Evolutionary conservation across 495 filamentous ascomycete species (phyloP), one percentile per base, ranked within the genome.

Genomic region (Podospora pseudoanserina): DNA sequence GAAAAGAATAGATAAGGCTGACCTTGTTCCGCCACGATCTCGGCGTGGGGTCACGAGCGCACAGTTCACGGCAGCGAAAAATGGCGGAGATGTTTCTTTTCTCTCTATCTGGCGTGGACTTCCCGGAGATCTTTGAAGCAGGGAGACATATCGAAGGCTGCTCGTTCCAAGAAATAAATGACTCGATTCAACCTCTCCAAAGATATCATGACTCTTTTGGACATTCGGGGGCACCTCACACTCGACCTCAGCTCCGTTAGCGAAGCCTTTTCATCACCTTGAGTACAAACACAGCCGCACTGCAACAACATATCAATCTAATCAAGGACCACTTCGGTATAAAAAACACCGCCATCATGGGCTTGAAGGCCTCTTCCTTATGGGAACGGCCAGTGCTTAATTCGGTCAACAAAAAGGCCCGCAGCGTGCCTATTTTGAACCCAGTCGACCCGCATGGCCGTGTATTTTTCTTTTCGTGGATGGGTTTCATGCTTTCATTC

Each of bases 401-500:
- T 74, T 92, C 92, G 0, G 81, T 88, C 77, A 96, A 90, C 75
- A 83, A 84, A 18, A 96, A 96, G 76, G 94, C 94, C 39, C 86
- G 85, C 55, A 90, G 90, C 0, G 88, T 97, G 61, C 94, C 94
- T 0, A 74, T 91, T 39, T 76, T 97, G 30, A 97, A 97, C 75
- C 89, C 90, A 9, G 73, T 92, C 68, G 87, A 96, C 72, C 75
- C 87, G 69, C 92, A 98, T 84, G 93, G 94, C 59, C 86, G 93
- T 3, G 92, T 95, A 0, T 97, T 96, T 78, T 92, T 93, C 83
- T 97, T 97, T 80, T 92, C 93, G 0, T 97, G 94, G 90, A 86
- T 92, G 61, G 94, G 94, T 9, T 98, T 98, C 81, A 92, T 97
- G 89, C 87, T 97, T 67, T 92, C 93, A 23, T 98, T 98, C 82